Conservation (phyloP, 495 filamentous ascomycete species). For the Immersiella caudata region DNA sequence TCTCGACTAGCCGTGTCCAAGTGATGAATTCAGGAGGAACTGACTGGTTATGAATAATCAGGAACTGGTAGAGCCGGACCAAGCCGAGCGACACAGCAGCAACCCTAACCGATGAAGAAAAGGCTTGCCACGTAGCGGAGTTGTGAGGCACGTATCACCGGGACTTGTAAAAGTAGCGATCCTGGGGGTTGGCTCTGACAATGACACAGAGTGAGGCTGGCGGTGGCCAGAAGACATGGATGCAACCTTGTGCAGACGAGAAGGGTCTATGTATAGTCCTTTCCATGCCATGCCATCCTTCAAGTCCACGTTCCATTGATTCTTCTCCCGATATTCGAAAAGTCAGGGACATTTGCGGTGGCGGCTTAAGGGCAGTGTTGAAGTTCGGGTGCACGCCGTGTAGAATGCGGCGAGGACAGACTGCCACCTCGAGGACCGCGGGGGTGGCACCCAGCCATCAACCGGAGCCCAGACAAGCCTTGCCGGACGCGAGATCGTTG, state of each 20-base stretch:
- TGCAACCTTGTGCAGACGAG: not conserved
- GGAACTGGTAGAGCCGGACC: not conserved
- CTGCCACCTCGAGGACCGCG: not conserved
- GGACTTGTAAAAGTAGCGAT: not conserved
- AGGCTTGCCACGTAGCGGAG: not conserved
- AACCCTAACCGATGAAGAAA: not conserved
- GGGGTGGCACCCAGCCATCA: no score
- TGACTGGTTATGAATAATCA: not conserved
- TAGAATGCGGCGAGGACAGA: not conserved
- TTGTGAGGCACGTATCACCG: not conserved
- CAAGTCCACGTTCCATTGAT: not conserved
- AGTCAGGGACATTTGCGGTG: not conserved
- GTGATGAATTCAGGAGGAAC: not conserved
- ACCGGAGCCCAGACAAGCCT: not conserved
- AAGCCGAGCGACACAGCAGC: not conserved
- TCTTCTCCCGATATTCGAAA: not conserved
- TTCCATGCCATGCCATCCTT: not conserved
- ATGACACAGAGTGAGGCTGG: not conserved
- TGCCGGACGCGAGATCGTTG: no score
- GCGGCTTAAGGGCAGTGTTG: not conserved
- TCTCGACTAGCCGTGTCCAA: not conserved
- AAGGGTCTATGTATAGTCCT: not conserved
- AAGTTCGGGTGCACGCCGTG: not conserved
- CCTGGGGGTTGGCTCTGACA: not conserved
- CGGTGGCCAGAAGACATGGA: not conserved